phyloP scores from a whole-genome alignment of 2,329 filamentous ascomycete species.

The Apiospora pterosperma region DNA sequence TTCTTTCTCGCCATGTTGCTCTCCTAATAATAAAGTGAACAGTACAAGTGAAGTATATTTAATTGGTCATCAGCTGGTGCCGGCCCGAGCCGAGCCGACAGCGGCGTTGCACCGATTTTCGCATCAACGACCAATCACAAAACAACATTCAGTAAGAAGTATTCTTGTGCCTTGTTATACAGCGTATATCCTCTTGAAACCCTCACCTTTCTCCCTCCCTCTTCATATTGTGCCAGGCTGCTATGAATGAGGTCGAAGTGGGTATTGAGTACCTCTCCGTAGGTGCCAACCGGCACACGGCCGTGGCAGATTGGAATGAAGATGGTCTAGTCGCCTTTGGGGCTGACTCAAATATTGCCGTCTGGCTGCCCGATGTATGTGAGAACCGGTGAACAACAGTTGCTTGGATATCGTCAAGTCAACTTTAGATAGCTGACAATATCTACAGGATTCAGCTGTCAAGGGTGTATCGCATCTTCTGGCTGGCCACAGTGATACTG shows the following conservation, averaged over 20 bases:
- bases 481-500: constrained; percentile 71
- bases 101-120: background rate
- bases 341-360: constrained; percentile 79
- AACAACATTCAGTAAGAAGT: background rate
- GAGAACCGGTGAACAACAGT: too few relatives aligned
- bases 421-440: background rate
- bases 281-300: constrained; percentile 87
- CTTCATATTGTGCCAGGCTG: background rate
- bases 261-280: constrained; percentile 60
- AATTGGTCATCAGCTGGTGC: background rate
- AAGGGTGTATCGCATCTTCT: constrained; percentile 66
- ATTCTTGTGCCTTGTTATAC: background rate
- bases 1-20: too few relatives aligned
- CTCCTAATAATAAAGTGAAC: too few relatives aligned
- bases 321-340: constrained; percentile 80
- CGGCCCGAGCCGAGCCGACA: background rate
- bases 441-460: constrained; percentile 31
- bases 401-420: too few relatives aligned
- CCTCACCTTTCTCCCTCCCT: background rate
- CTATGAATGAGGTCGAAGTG: constrained; percentile 23
- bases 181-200: background rate
- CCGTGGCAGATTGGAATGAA: constrained; percentile 83
- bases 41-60: too few relatives aligned
- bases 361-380: constrained; percentile 80
- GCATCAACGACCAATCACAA: background rate